Conservation (phyloP, 495 filamentous ascomycete species). For the Haplographium delicatum region DNA sequence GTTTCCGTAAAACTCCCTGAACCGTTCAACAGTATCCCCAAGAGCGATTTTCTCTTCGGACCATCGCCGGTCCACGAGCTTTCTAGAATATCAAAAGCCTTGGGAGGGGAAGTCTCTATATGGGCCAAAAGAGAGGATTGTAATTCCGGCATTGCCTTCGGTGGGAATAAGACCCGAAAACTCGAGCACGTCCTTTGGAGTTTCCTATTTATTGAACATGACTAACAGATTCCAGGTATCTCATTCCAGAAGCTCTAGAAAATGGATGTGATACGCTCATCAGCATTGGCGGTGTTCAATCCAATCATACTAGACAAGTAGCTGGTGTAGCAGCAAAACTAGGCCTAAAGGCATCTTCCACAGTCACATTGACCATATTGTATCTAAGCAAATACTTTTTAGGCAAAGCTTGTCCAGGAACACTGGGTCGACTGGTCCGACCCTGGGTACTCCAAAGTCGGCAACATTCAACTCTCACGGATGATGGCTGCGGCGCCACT, state of each 20-base stretch:
- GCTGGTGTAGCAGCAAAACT: constrained; percentile 49
- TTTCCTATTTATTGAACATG: too few relatives aligned
- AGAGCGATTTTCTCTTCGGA: constrained; percentile 46
- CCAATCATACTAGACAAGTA: constrained; percentile 60
- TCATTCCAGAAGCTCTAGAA: constrained; percentile 50
- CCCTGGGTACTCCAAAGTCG: constrained; percentile 46
- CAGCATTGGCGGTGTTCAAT: constrained; percentile 59
- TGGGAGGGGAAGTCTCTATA: constrained; percentile 47
- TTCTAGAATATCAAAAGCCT: constrained; percentile 50
- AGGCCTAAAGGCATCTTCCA: constrained; percentile 37
- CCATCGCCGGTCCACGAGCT: constrained; percentile 57
- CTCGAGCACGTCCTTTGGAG: constrained; percentile 55
- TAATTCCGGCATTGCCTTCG: constrained; percentile 57
- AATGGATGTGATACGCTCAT: constrained; percentile 51
- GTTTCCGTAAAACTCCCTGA: constrained; percentile 36
- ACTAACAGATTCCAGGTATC: too few relatives aligned
- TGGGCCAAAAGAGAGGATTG: constrained; percentile 61
- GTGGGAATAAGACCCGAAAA: constrained; percentile 64
- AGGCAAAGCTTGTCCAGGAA: constrained; percentile 50
- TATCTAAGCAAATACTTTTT: not conserved
- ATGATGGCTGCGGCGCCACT: constrained; percentile 56
- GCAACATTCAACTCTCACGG: constrained; percentile 58
- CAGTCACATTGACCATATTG: not conserved
- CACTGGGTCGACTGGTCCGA: constrained; percentile 55
- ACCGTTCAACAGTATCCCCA: constrained; percentile 54